Conservation (phyloP, 129 eudicot genomes). For the Deinandra increscens region DNA sequence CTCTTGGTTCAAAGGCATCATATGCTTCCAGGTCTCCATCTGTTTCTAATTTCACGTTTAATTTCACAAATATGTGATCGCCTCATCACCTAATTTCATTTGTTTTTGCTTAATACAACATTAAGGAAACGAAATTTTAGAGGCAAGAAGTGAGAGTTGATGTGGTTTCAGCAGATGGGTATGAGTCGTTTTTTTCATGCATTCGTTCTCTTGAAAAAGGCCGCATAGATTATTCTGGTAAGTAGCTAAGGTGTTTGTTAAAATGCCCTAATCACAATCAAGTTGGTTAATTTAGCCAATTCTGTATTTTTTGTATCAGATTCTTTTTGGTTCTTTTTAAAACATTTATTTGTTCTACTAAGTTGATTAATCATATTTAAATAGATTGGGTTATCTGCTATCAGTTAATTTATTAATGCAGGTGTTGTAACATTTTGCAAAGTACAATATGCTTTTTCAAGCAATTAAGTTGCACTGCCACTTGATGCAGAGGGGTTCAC, state of each 20-base stretch:
- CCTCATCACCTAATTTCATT: too few species aligned
- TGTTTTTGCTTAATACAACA: background rate
- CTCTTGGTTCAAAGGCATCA: too few species aligned
- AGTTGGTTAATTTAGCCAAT: background rate
- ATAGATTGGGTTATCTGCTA: too few species aligned
- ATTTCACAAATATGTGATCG: too few species aligned
- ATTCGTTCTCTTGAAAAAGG: slow-evolving; percentile 69
- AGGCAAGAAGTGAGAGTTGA: slow-evolving; percentile 81
- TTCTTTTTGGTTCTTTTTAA: too few species aligned
- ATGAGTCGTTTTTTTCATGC: slow-evolving; percentile 93
- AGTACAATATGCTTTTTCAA: slow-evolving; percentile 76
- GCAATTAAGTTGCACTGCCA: slow-evolving; percentile 85
- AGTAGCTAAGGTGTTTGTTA: slow-evolving; percentile 7
- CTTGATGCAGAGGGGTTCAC: slow-evolving; percentile 93
- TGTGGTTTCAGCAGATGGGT: slow-evolving; percentile 86
- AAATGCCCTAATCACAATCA: slow-evolving; percentile 28
- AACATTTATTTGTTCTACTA: too few species aligned
- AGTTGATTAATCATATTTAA: too few species aligned
- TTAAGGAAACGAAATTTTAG: slow-evolving; percentile 75
- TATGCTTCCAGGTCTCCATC: slow-evolving; percentile 75
- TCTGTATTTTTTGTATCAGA: too few species aligned
- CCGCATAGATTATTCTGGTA: slow-evolving; percentile 91
- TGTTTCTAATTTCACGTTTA: background rate
- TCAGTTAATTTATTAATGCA: slow-evolving; percentile 31
- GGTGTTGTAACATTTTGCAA: slow-evolving; percentile 99